Evolutionary conservation across 306 rosid genomes (phyloP).

Genomic region (Quercus dentata): DNA sequence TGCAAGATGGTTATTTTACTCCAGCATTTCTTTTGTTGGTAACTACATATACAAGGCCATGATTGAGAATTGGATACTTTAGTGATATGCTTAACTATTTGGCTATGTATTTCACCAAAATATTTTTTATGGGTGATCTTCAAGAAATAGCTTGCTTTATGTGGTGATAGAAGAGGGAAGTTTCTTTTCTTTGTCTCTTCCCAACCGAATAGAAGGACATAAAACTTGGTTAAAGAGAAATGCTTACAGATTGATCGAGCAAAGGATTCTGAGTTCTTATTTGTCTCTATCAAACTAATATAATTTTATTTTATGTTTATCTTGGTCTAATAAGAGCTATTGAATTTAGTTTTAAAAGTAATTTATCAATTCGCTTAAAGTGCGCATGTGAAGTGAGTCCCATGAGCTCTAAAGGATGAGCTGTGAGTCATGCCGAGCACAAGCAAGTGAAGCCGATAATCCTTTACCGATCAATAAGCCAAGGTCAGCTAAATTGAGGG

Average conservation of each 20-base stretch:
- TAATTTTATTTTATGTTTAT: neutral
- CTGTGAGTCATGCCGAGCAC: neutral
- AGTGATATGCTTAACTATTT: neutral
- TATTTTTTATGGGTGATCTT: neutral
- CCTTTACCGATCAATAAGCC: conserved; percentile 16
- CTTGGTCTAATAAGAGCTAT: neutral
- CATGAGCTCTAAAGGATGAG: neutral
- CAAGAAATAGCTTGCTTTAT: neutral
- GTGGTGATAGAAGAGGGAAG: neutral
- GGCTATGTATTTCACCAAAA: neutral
- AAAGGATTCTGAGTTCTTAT: neutral
- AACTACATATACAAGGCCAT: neutral
- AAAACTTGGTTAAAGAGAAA: neutral
- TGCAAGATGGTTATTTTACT: neutral
- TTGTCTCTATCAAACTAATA: neutral
- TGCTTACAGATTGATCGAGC: neutral
- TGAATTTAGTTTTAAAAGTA: neutral
- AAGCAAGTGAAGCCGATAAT: neutral
- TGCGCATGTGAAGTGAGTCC: neutral
- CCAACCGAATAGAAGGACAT: neutral
- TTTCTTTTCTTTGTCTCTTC: neutral
- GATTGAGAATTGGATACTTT: neutral
- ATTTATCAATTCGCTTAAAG: neutral
- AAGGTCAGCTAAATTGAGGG: neutral
- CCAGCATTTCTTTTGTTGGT: neutral